Base-by-base conservation (phyloP, 805 yeast genomes). In the Candida dajiaensis region DNA sequence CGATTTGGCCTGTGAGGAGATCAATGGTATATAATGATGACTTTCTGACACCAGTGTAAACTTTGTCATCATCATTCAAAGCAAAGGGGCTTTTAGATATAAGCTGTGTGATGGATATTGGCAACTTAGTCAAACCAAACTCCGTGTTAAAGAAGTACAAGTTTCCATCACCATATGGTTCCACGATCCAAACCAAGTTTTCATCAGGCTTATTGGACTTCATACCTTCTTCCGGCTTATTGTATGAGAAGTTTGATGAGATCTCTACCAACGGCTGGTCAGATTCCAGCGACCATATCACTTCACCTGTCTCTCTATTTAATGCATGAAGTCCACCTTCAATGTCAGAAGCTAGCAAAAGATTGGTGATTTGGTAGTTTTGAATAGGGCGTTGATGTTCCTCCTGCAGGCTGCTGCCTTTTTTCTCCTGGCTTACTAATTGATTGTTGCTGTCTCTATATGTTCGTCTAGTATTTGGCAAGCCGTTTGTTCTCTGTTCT, bases 301-400 rank as follows among this genome's bases (percentile, higher is more conserved):
- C 62, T 22, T 77, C 77, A 2, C 98, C 98, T 0, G 85, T 79
- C 42, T 77, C 70, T 50, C 97, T 70, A 52, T 83, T 80, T 10
- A 89, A 65, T 0, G 94, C 96, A 60, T 89, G 94, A 10, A 90
- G 63, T 25, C 85, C 82, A 1, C 97, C 98, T 58, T 92, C 96
- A 2, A 89, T 76, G 57, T 90, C 95, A 12, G 90, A 79, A 0
- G 87, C 80, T 5, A 89, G 64, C 3, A 90, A 61, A 10, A 85
- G 56, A 52, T 83, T 79, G 0, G 86, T 67, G 7, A 84, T 65
- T n/a, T 89, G 89, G 81, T 87, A 86, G 40, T 73, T 69, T 57
- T 92, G 83, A 42, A 73, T 74, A 29, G 85, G 70, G 33, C 78
- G 44, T 26, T 48, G 50, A 12, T 36, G 39, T 13, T 19, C 23